Evolutionary conservation across 495 filamentous ascomycete genomes (phyloP).

Genomic region (Baudoinia panamericana): DNA sequence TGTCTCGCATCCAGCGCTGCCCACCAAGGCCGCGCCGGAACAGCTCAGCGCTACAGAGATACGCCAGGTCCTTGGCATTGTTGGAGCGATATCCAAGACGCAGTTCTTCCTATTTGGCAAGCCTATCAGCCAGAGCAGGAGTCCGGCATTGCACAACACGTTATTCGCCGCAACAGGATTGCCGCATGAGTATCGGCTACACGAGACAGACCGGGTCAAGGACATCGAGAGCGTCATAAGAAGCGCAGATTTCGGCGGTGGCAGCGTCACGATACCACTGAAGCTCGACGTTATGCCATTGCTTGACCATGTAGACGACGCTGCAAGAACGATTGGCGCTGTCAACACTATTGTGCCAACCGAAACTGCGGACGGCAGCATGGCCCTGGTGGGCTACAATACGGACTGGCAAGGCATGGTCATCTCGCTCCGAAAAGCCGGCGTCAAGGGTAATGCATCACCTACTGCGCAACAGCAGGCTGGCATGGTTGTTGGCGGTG

Average conservation of each 20-base stretch:
- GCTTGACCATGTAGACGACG: constrained; percentile 64
- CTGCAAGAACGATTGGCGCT: constrained; percentile 74
- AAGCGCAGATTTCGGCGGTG: constrained; percentile 69
- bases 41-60: constrained; percentile 90
- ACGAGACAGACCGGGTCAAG: constrained; percentile 57
- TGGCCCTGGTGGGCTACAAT: constrained; percentile 55
- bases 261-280: constrained; percentile 87
- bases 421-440: constrained; percentile 60
- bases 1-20: constrained; percentile 77
- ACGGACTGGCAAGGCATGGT: constrained; percentile 96
- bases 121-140: constrained; percentile 66
- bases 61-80: constrained; percentile 55
- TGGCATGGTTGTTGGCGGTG: constrained; percentile 73
- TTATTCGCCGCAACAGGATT: constrained; percentile 69
- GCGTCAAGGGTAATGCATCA: constrained; percentile 32
- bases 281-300: constrained; percentile 79
- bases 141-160: constrained; percentile 78
- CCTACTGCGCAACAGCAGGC: constrained; percentile 26
- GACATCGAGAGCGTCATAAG: constrained; percentile 57
- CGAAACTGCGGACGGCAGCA: constrained; percentile 30
- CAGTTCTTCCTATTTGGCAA: constrained; percentile 79
- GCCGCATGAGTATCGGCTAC: constrained; percentile 70
- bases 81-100: constrained; percentile 66
- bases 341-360: constrained; percentile 82
- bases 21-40: constrained; percentile 86